A percentile compares a stretch with the other conserved stretches of the same genome.
phyloP scores from a whole-genome alignment of 2,329 filamentous ascomycete species.

The Talaromyces sp. region DNA sequence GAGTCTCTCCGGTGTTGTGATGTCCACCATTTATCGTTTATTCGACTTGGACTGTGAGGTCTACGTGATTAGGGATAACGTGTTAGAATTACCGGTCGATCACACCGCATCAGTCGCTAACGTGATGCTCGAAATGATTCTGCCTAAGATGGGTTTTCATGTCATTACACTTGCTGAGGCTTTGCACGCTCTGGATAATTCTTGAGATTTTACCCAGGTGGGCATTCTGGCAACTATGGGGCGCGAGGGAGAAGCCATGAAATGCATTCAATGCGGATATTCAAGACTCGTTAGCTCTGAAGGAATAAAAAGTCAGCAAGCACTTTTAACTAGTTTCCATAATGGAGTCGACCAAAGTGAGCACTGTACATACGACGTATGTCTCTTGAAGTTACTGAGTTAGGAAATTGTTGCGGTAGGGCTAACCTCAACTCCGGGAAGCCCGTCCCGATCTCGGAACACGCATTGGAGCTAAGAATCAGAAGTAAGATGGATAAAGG shows the following conservation, averaged over 20 bases:
- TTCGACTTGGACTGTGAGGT: conserved; percentile 44
- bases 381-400: too few species aligned
- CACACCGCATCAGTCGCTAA: conserved; percentile 18
- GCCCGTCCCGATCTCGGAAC: background rate
- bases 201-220: conserved; percentile 13
- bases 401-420: too few species aligned
- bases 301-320: too few species aligned
- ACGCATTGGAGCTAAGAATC: background rate
- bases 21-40: conserved; percentile 40
- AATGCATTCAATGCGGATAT: too few species aligned
- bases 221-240: too few species aligned
- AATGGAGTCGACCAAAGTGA: too few species aligned
- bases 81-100: conserved; percentile 26
- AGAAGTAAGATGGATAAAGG: too few species aligned
- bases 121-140: conserved; percentile 21
- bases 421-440: background rate
- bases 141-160: conserved; percentile 27
- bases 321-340: too few species aligned
- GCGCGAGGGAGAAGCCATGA: too few species aligned
- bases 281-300: too few species aligned
- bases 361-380: too few species aligned
- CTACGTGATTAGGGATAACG: conserved; percentile 37
- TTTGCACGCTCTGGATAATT: conserved; percentile 11
- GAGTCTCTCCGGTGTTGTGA: conserved; percentile 39
- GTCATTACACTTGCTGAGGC: conserved; percentile 20